phyloP scores from a whole-genome alignment of 2,329 filamentous ascomycete species.

The Thielaviopsis punctulata region DNA sequence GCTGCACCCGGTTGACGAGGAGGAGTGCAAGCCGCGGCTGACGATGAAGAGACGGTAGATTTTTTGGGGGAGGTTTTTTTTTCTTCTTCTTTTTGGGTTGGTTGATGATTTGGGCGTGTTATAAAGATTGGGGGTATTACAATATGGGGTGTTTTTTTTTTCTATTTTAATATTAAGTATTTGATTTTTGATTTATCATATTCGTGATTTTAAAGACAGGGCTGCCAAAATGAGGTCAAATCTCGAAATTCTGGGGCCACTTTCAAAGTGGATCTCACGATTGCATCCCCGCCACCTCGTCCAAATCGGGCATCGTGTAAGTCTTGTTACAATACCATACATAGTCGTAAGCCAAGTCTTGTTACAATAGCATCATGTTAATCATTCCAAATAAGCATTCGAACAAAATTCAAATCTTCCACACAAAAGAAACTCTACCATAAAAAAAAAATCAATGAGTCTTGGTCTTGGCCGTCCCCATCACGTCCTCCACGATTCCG shows the following conservation, averaged over 20 bases:
- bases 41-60: constrained; percentile 40
- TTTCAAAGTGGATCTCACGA: neutral
- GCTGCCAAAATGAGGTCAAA: neutral
- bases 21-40: constrained; percentile 46
- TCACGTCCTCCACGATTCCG: constrained; percentile 35
- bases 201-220: too few species aligned
- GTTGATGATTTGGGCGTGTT: too few species aligned
- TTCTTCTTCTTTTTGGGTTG: too few species aligned
- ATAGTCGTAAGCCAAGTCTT: too few species aligned
- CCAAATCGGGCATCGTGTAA: neutral
- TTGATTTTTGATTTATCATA: too few species aligned
- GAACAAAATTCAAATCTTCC: neutral
- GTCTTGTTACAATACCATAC: too few species aligned
- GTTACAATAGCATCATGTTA: neutral
- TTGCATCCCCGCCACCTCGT: too few species aligned
- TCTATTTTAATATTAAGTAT: neutral
- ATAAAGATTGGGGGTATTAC: too few species aligned
- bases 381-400: neutral
- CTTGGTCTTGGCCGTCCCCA: constrained; percentile 12
- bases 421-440: too few species aligned
- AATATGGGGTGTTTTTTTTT: neutral
- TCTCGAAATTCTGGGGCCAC: neutral
- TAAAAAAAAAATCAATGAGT: neutral
- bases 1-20: constrained; percentile 55
- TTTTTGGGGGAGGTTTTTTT: neutral